Evolutionary conservation across 108 stramenopile genomes (phyloP), one percentile per base, ranked within the genome.

Genomic region (Cafeteria roenbergensis): DNA sequence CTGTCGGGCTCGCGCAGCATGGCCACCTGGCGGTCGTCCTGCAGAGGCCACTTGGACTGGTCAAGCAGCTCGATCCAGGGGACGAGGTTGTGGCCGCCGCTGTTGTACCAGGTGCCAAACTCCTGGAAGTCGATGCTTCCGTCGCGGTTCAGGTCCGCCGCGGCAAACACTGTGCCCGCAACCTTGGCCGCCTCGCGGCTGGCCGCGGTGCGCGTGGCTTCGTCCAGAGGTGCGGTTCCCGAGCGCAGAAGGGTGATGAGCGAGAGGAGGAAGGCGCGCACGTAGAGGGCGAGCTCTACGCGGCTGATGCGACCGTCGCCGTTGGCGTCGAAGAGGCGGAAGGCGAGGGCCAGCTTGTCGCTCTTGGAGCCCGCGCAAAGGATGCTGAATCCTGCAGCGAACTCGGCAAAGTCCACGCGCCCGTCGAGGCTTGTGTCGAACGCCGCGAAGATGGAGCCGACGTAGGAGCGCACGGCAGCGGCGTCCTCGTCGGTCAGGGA

Each of bases 51-150:
- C 75, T 97, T 97, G 33, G 84, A 75, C 42, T 91, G 66, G 71
- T 94, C 92, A 1, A 97, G 78, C 24, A 97, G 85, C 73, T 97
- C 95, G 54, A 97, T 71, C 90, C 90, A 97, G 34, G 90, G 89
- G 25, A 87, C 87, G 30, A 69, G 80, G 65, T 91, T 82, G 65
- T 82, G 92, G 25, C 94, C 94, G 24, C 87, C 89, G 69, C 89
- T 81, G 64, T 97, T 97, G 78, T 97, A 97, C 92, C 92, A 78
- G 3, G 71, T 31, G 30, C 75, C 75, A 54, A 78, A 78, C 58
- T 76, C 72, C 37, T 78, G 73, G 34, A 76, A 78, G 30, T 22
- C 20, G 8, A 61, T 17, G 42, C 42, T n/a, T n/a, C n/a, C n/a
- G n/a, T n/a, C n/a, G n/a, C n/a, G n/a, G n/a, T n/a, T n/a, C n/a